These are phyloP conservation scores for Aristolochia californica DNA, from an alignment of 164 flowering plant species.

Conservation along the genomic window DNA sequence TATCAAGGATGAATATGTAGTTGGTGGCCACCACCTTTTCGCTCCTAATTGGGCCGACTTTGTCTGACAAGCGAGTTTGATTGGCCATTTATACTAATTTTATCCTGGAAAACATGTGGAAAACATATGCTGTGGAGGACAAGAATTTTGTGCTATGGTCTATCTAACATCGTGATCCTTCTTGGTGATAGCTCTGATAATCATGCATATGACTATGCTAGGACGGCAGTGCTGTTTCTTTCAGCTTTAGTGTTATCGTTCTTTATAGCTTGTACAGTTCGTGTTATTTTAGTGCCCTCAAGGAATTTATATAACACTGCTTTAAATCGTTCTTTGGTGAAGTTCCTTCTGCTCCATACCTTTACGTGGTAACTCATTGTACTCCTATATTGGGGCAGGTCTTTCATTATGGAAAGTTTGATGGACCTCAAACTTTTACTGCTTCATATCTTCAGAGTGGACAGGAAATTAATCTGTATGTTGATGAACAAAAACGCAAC, in stretches of 20 bases:
- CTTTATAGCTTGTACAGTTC: neutral
- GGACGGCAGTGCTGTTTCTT: neutral
- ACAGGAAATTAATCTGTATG: constrained; percentile 37
- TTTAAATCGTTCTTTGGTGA: neutral
- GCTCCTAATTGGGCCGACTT: too few relatives aligned
- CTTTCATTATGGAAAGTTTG: constrained; percentile 56
- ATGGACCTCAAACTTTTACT: constrained; percentile 20
- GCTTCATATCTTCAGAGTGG: constrained; percentile 26
- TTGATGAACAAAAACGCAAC: constrained; percentile 49
- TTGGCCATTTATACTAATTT: too few relatives aligned
- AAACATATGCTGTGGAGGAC: too few relatives aligned
- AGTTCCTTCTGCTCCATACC: too few relatives aligned
- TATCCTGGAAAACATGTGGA: too few relatives aligned
- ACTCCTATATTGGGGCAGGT: constrained; percentile 28
- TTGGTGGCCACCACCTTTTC: too few relatives aligned
- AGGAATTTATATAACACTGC: neutral
- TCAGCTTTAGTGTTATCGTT: neutral
- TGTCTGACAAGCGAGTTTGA: too few relatives aligned
- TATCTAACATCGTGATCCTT: too few relatives aligned
- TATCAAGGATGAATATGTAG: too few relatives aligned
- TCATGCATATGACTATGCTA: neutral
- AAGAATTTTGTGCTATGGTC: too few relatives aligned
- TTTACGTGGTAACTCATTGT: neutral
- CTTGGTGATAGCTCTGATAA: too few relatives aligned
- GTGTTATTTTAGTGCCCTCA: neutral